phyloP scores from a whole-genome alignment of 345 rosid genomes.

The Luvunga scandens region DNA sequence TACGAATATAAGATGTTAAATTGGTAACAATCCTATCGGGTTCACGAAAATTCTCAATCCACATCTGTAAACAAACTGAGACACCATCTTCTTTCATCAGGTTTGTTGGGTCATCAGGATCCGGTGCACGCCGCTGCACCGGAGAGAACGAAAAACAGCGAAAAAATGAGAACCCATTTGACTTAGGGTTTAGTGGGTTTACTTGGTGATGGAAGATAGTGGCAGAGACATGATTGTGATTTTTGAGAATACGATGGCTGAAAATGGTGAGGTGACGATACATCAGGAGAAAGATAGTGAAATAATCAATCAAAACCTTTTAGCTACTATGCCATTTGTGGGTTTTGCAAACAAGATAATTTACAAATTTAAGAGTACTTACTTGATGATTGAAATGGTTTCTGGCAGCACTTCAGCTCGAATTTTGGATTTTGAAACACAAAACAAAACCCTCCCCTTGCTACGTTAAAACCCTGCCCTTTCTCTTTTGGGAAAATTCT shows the following conservation, averaged over 20 bases:
- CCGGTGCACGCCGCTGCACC: slow-evolving; percentile 51
- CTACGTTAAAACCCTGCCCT: not conserved
- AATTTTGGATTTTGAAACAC: not conserved
- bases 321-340: slow-evolving; percentile 11
- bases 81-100: slow-evolving; percentile 92
- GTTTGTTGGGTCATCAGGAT: slow-evolving; percentile 79
- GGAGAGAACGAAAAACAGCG: slow-evolving; percentile 58
- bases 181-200: slow-evolving; percentile 17
- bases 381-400: not conserved
- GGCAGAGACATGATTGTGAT: slow-evolving; percentile 18
- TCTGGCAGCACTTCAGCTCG: not conserved
- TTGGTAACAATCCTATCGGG: slow-evolving; percentile 56
- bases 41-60: slow-evolving; percentile 65
- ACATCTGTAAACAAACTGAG: slow-evolving; percentile 90
- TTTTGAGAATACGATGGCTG: slow-evolving; percentile 28
- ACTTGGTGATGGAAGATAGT: slow-evolving; percentile 20
- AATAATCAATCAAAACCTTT: not conserved
- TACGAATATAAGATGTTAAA: slow-evolving; percentile 62
- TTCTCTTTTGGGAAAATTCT: not conserved
- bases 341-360: not conserved
- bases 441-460: not conserved
- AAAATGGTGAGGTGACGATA: slow-evolving; percentile 41
- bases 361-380: not conserved
- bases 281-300: slow-evolving; percentile 31
- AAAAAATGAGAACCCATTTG: slow-evolving; percentile 26